A percentile compares a stretch with the other conserved stretches of the same genome.
phyloP scores from a whole-genome alignment of 805 yeast species.

The Wickerhamiella azyma region DNA sequence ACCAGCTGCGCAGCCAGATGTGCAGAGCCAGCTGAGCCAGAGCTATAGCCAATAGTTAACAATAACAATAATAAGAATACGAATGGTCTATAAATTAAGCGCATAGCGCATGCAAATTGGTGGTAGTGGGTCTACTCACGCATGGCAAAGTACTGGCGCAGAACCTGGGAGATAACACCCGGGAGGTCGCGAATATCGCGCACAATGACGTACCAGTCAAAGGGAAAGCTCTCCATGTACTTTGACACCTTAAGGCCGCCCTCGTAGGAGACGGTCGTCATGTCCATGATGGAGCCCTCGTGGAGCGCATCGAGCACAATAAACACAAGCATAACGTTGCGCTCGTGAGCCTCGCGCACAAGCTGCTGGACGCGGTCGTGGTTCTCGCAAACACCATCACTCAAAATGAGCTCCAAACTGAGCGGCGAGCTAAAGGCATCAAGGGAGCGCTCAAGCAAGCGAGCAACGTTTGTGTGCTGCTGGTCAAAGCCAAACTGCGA shows the following conservation, averaged over 20 bases:
- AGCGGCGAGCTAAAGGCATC: conserved; percentile 47
- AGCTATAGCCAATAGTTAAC: too few species aligned
- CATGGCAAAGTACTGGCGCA: conserved; percentile 65
- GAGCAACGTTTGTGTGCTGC: conserved; percentile 68
- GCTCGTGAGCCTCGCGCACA: conserved; percentile 85
- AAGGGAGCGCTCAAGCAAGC: conserved; percentile 58
- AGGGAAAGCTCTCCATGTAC: conserved; percentile 89
- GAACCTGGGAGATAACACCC: conserved; percentile 72
- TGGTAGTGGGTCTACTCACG: neutral
- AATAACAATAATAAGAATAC: neutral
- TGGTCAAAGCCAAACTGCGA: conserved; percentile 86
- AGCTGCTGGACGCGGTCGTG: conserved; percentile 70
- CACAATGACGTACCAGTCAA: conserved; percentile 91
- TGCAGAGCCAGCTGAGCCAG: too few species aligned
- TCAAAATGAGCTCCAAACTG: conserved; percentile 69
- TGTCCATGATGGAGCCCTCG: conserved; percentile 67
- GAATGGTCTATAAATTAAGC: neutral
- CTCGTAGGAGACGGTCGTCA: conserved; percentile 78
- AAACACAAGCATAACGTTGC: conserved; percentile 86
- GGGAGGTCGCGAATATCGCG: conserved; percentile 82
- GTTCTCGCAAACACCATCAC: conserved; percentile 96
- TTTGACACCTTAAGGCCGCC: conserved; percentile 69
- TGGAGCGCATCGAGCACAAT: conserved; percentile 86
- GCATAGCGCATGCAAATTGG: neutral
- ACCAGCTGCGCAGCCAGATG: too few species aligned